A percentile compares a stretch with the other conserved stretches of the same genome.
phyloP scores from a whole-genome alignment of 768 basidiomycete genomes.

The Rhizopogon sp. region DNA sequence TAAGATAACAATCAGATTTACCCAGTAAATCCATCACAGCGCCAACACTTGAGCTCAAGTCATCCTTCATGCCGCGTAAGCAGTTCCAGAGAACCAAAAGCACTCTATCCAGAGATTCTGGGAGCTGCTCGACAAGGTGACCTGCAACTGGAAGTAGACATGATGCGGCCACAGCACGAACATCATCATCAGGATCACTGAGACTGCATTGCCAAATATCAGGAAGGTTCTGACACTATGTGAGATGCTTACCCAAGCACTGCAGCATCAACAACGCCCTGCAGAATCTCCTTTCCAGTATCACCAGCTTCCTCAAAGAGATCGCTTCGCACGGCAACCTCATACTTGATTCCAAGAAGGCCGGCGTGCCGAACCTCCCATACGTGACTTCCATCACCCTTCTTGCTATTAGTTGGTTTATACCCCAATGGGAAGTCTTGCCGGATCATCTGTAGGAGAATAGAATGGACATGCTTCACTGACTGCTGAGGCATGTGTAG shows the following conservation, averaged over 20 bases:
- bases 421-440: constrained; percentile 65
- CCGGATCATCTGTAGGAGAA: constrained; percentile 89
- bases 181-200: constrained; percentile 90
- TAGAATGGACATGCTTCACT: constrained; percentile 72
- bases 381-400: constrained; percentile 51
- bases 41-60: constrained; percentile 92
- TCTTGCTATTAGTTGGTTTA: constrained; percentile 26
- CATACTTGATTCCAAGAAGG: constrained; percentile 93
- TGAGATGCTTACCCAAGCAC: constrained; percentile 69
- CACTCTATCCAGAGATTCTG: constrained; percentile 66
- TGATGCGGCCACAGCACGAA: constrained; percentile 90
- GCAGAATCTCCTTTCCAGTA: constrained; percentile 54
- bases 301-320: constrained; percentile 49
- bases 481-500: constrained; percentile 83
- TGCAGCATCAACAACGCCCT: constrained; percentile 85
- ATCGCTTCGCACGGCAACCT: constrained; percentile 90
- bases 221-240: background rate
- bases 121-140: constrained; percentile 71
- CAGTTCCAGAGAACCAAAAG: constrained; percentile 89
- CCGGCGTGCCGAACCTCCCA: constrained; percentile 99
- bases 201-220: constrained; percentile 46
- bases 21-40: constrained; percentile 98
- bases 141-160: constrained; percentile 86
- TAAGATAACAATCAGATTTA: constrained; percentile 22
- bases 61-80: constrained; percentile 90